Evolutionary conservation across 768 basidiomycete species (phyloP).

Genomic region (Tubosaeta brunneosetosa): DNA sequence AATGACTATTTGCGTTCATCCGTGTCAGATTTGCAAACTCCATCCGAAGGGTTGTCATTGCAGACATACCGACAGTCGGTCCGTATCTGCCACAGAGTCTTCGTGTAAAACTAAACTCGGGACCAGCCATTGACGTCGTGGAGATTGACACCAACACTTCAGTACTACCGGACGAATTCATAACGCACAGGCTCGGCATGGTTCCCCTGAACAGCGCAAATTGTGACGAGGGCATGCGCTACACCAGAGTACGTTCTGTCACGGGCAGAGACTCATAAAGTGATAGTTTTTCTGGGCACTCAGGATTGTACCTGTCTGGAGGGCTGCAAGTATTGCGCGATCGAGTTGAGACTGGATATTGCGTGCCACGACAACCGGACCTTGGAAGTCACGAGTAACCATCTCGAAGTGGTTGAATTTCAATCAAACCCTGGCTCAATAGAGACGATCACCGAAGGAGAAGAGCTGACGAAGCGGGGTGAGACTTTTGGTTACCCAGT

Average conservation of each 20-base stretch:
- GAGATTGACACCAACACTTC: slow-evolving; percentile 88
- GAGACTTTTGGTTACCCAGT: slow-evolving; percentile 78
- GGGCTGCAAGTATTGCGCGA: slow-evolving; percentile 82
- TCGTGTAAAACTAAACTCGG: slow-evolving; percentile 2
- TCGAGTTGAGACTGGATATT: slow-evolving; percentile 75
- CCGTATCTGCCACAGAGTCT: slow-evolving; percentile 28
- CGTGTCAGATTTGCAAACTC: slow-evolving; percentile 86
- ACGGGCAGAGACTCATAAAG: not conserved
- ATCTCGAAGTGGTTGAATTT: slow-evolving; percentile 61
- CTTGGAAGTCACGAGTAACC: slow-evolving; percentile 82
- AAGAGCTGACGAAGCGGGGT: slow-evolving; percentile 70
- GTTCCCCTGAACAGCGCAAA: slow-evolving; percentile 84
- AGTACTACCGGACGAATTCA: slow-evolving; percentile 94
- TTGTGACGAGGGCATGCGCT: slow-evolving; percentile 84
- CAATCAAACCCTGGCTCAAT: slow-evolving; percentile 36
- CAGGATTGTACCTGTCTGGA: slow-evolving; percentile 91
- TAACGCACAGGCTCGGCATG: slow-evolving; percentile 94
- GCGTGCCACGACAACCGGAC: slow-evolving; percentile 67
- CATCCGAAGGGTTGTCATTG: slow-evolving; percentile 88
- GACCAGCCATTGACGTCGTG: slow-evolving; percentile 91
- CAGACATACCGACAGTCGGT: slow-evolving; percentile 96
- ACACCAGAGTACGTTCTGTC: slow-evolving; percentile 55
- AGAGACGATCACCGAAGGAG: slow-evolving; percentile 41
- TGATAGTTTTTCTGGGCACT: not conserved
- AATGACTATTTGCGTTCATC: slow-evolving; percentile 6